Evolutionary conservation across 805 yeast species (phyloP).

Genomic region (Barnettozyma pratensis): DNA sequence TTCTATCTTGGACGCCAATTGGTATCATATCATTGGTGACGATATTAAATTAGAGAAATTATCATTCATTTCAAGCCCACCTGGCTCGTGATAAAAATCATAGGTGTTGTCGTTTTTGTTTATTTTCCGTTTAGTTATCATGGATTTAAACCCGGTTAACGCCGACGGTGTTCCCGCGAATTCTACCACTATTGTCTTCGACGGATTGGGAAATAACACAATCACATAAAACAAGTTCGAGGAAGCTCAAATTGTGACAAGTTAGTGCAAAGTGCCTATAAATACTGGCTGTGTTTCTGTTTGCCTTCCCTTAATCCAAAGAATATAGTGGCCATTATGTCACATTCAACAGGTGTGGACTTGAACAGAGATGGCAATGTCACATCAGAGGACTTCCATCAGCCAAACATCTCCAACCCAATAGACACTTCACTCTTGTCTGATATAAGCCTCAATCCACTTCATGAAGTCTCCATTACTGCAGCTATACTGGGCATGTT

Average conservation of each 20-base stretch:
- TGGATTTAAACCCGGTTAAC: too few relatives aligned
- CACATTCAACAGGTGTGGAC: neutral
- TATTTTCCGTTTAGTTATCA: too few relatives aligned
- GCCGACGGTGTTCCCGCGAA: too few relatives aligned
- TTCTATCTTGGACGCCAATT: constrained; percentile 32
- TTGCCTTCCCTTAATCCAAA: too few relatives aligned
- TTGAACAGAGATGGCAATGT: neutral
- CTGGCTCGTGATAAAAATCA: too few relatives aligned
- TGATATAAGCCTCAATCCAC: constrained; percentile 35
- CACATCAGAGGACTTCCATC: neutral
- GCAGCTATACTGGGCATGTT: constrained; percentile 39
- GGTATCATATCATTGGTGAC: constrained; percentile 21
- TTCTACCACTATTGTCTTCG: too few relatives aligned
- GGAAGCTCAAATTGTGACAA: too few relatives aligned
- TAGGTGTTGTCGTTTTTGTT: too few relatives aligned
- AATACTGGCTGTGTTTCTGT: too few relatives aligned
- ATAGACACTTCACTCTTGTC: constrained; percentile 18
- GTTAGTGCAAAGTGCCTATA: too few relatives aligned
- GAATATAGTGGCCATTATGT: neutral
- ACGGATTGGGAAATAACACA: too few relatives aligned
- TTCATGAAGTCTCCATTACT: constrained; percentile 39
- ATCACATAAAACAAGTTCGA: too few relatives aligned
- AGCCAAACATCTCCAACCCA: neutral
- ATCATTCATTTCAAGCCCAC: constrained; percentile 29
- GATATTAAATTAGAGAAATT: constrained; percentile 24